These are phyloP conservation scores for Laetiporus sulphureus DNA, from an alignment of 1,284 basidiomycete genomes.

Conservation along the genomic window DNA sequence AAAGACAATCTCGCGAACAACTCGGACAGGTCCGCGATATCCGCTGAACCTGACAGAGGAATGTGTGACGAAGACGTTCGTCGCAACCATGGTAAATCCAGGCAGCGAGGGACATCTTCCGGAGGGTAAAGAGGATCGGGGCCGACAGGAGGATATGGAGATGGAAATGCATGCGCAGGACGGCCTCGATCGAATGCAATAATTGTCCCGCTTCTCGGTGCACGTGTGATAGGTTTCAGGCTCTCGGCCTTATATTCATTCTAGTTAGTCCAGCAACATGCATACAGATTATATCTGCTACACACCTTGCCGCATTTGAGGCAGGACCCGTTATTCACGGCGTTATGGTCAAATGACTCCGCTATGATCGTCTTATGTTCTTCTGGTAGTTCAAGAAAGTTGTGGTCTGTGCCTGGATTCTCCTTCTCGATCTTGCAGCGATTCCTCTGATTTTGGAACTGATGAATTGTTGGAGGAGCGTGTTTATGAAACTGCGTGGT, in stretches of 20 bases:
- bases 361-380: no score
- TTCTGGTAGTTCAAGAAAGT: no score
- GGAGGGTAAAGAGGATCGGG: neutral
- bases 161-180: neutral
- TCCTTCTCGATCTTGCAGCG: slow-evolving; percentile 23
- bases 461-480: neutral
- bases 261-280: no score
- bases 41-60: neutral
- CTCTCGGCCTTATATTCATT: no score
- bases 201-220: neutral
- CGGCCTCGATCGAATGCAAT: neutral
- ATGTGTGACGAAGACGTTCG: neutral
- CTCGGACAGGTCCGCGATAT: neutral
- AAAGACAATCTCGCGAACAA: neutral
- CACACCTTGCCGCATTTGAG: no score
- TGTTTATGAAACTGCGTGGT: no score
- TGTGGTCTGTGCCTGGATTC: no score
- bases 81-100: neutral
- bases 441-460: slow-evolving; percentile 43
- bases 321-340: no score
- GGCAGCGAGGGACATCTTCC: neutral
- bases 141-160: neutral
- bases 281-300: no score
- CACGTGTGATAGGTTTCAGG: no score
- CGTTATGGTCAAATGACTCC: no score